Evolutionary conservation across 106 monocot species (phyloP).

Genomic region (Dioscorea dumetorum): DNA sequence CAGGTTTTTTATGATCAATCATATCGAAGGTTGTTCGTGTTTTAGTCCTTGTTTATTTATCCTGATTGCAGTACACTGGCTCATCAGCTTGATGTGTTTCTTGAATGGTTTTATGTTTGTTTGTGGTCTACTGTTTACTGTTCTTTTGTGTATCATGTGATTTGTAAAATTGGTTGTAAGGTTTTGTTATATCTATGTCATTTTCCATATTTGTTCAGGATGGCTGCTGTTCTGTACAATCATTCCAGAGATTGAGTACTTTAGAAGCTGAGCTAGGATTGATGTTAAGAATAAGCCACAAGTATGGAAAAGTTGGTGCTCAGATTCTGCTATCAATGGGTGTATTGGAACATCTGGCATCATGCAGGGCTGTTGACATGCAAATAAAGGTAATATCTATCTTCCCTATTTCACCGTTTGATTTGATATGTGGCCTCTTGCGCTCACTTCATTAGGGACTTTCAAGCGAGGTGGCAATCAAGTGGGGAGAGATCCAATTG

Average conservation of each 20-base stretch:
- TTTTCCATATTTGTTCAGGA: conserved; percentile 29
- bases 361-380: conserved; percentile 38
- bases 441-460: conserved; percentile 23
- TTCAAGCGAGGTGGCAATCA: conserved; percentile 10
- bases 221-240: conserved; percentile 44
- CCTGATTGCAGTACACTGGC: no score
- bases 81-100: no score
- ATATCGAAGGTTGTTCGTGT: no score
- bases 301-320: conserved; percentile 66
- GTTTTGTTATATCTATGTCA: no score
- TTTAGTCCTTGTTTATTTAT: no score
- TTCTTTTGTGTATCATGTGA: no score
- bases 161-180: no score
- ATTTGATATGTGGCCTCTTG: conserved; percentile 2
- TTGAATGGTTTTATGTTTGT: no score
- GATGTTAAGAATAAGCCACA: conserved; percentile 73
- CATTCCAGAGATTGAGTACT: conserved; percentile 61
- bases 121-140: no score
- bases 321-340: conserved; percentile 87
- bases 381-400: conserved; percentile 43
- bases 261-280: conserved; percentile 72
- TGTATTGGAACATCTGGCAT: conserved; percentile 67
- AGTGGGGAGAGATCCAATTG: conserved; percentile 22
- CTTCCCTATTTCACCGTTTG: background rate
- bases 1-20: no score